A percentile compares a stretch with the other conserved stretches of the same genome.
Evolutionary conservation across 208 protist genomes (phyloP).

Genomic region (Naegleria gruberi): DNA sequence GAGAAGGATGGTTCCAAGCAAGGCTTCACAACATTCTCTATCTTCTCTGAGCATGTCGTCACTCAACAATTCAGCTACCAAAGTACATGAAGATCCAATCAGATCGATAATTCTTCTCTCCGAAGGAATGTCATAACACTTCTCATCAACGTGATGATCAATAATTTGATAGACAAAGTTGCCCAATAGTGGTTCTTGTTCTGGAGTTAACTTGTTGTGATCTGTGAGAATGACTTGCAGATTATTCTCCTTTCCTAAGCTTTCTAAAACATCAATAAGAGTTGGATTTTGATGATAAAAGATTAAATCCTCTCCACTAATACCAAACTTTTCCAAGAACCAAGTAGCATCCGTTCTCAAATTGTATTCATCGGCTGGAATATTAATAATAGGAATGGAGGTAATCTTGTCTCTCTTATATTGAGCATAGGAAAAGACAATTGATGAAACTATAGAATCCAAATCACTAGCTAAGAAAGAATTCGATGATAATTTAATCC

Average conservation of each 20-base stretch:
- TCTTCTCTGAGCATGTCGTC: not conserved
- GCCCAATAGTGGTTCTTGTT: not conserved
- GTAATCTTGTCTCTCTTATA: not conserved
- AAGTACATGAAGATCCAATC: not conserved
- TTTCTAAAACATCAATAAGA: not conserved
- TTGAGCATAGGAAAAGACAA: not conserved
- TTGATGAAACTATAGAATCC: not conserved
- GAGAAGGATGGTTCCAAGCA: not conserved
- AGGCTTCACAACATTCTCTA: not conserved
- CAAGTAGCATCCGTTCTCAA: not conserved
- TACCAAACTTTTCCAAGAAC: not conserved
- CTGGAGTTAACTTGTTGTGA: not conserved
- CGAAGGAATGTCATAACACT: not conserved
- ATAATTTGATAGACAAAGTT: not conserved
- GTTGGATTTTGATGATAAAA: not conserved
- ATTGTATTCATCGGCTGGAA: not conserved
- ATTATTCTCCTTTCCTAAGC: not conserved
- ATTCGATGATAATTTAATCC: too few relatives aligned
- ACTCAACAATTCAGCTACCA: not conserved
- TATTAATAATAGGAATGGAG: not conserved
- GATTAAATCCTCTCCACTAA: not conserved
- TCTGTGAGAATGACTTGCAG: not conserved
- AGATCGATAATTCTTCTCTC: not conserved
- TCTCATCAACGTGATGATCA: not conserved
- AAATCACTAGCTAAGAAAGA: not conserved